Base-by-base conservation (phyloP, 768 basidiomycete genomes). In the Rhizopogon vinicolor region DNA sequence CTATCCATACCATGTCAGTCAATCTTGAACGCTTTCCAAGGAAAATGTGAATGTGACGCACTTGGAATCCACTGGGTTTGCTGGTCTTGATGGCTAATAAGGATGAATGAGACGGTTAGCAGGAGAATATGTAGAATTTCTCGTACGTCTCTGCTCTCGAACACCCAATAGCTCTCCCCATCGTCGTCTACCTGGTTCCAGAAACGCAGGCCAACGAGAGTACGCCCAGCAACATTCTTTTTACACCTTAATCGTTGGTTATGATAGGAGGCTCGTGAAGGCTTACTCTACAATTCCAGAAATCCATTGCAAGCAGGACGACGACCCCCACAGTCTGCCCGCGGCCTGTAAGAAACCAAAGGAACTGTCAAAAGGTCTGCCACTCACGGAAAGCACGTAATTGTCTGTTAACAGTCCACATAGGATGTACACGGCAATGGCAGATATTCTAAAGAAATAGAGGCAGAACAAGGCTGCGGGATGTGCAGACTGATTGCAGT, bases 131-230 rank as follows among this genome's bases (percentile, higher is more conserved):
- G 49, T 22, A 43, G 52, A 52, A 60, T 48, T n/a, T 43, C 28
- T 74, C 89, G 66, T 72, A 96, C 96, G 71, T 98, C 95, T 65
- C 95, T 82, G 64, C 89, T 90, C 73, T 99, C 97, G 61, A 99
- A 99, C 10, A 99, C 95, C 97, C 97, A 99, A 62, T 87, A 95
- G 70, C 79, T 83, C 70, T 96, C 91, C 2, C 97, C 97, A 60
- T 98, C 94, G 52, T 98, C 94, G 64, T 98, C 94, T 51, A 86
- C 87, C 72, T 98, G 95, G 68, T 98, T 99, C 96, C 96, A 98
- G 66, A 95, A 99, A 53, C 97, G 79, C 58, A 99, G 75, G 19
- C 97, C 97, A 10, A 98, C 97, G 14, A 99, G 77, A 22, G 89
- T 93, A 60, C 97, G 77, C 2, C 97, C 97, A 0, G 94, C 83